A percentile compares a stretch with the other conserved stretches of the same genome.
These are phyloP conservation scores for Jamesozyma rosinii DNA, from an alignment of 805 yeast species.

Conservation along the genomic window DNA sequence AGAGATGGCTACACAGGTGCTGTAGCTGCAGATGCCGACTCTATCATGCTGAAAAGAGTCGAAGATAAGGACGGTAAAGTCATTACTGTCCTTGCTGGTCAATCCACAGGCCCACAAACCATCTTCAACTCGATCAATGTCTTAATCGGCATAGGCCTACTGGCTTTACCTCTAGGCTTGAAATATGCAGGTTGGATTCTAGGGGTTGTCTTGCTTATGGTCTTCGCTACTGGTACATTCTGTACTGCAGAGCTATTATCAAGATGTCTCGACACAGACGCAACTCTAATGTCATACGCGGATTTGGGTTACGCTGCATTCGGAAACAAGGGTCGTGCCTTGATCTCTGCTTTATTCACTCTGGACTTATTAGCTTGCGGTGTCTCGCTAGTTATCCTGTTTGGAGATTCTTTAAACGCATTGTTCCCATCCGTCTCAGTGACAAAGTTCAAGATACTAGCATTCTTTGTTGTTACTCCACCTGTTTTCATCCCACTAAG, in stretches of 20 bases:
- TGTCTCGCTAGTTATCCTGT: slow-evolving; percentile 68
- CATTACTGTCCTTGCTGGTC: slow-evolving; percentile 67
- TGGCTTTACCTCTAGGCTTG: slow-evolving; percentile 65
- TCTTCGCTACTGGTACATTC: slow-evolving; percentile 60
- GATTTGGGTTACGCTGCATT: slow-evolving; percentile 82
- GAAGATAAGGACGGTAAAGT: slow-evolving; percentile 65
- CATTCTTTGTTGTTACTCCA: slow-evolving; percentile 67
- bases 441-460: slow-evolving; percentile 53
- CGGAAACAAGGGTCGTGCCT: slow-evolving; percentile 64
- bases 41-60: slow-evolving; percentile 48
- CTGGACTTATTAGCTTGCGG: slow-evolving; percentile 74
- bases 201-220: slow-evolving; percentile 49
- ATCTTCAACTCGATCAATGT: slow-evolving; percentile 71
- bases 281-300: slow-evolving; percentile 74
- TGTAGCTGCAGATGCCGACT: slow-evolving; percentile 39
- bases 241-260: slow-evolving; percentile 72
- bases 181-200: slow-evolving; percentile 60
- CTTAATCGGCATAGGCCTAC: slow-evolving; percentile 64
- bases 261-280: slow-evolving; percentile 70
- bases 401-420: slow-evolving; percentile 77
- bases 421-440: slow-evolving; percentile 46
- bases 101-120: slow-evolving; percentile 72
- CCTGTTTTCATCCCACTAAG: slow-evolving; percentile 73
- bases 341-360: slow-evolving; percentile 66
- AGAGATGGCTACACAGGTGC: slow-evolving; percentile 26